Evolutionary conservation across 2,329 filamentous ascomycete genomes (phyloP), one percentile per base, ranked within the genome.

Genomic region (Arthrobotrys megalospora): DNA sequence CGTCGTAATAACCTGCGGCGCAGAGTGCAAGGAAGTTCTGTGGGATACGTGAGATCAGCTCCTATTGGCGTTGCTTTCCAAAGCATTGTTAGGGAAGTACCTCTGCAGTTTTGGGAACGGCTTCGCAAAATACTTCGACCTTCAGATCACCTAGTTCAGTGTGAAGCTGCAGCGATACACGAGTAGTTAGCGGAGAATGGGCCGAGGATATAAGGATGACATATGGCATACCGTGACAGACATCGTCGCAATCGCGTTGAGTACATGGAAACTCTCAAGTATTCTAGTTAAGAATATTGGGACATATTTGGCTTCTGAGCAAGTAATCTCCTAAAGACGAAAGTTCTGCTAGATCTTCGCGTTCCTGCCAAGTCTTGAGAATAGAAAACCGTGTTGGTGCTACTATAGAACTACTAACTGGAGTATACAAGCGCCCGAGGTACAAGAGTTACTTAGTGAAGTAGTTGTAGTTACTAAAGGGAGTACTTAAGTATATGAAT

Each of bases 101-200:
- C 86, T 97, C 93, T 80, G 94, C 92, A 0, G 96, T 97, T 84
- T 95, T 94, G 80, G 96, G 96, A 36, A 97, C 93, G 81, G 92
- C 91, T 84, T 97, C 93, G 86, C 95, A 98, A 86, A 97, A 98
- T 81, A 99, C 87, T 85, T 98, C 96, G 82, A 98, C 89, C 86
- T 98, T 99, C 84, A 99, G 88, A 85, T 96, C 91, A 83, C 96
- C 96, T 66, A 92, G 88, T 63, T 91, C 93, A 62, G 96, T 99
- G 85, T 97, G 94, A 12, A 99, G 88, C 76, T 79, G 19, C 24
- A 21, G 4, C 4, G 3, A 10, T 45, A 21, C 4, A 34, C 3
- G 16, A 14, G 24, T 28, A 32, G 24, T 55, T 6, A 58, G 52
- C 16, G 8, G 14, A 24, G 21, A 24, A 41, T 21, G 11, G 7